These are phyloP conservation scores for Phytopythium montanum DNA, from an alignment of 352 stramenopile genomes.

Conservation along the genomic window DNA sequence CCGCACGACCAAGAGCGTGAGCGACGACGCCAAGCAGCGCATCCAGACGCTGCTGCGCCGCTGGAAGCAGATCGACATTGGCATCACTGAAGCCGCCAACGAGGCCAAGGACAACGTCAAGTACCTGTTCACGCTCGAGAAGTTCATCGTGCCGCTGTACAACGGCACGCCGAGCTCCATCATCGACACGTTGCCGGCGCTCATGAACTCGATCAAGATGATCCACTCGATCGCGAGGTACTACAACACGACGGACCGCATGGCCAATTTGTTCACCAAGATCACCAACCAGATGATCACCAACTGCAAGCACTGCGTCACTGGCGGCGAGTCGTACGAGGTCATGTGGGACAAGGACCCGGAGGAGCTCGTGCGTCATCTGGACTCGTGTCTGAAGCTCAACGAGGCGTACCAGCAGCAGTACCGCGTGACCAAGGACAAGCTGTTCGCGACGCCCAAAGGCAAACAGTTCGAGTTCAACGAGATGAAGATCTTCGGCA, in stretches of 20 bases:
- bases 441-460: conserved; percentile 93
- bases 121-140: conserved; percentile 98
- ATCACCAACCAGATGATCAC: conserved; percentile 99
- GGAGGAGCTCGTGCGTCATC: conserved; percentile 91
- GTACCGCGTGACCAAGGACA: conserved; percentile 97
- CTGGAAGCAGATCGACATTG: conserved; percentile 99
- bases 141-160: conserved; percentile 91
- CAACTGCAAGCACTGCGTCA: conserved; percentile 96
- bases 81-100: conserved; percentile 97
- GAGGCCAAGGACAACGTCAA: conserved; percentile 99
- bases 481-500: conserved; percentile 98
- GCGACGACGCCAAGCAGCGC: conserved; percentile 89
- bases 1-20: conserved; percentile 79
- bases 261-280: conserved; percentile 96
- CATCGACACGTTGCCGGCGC: conserved; percentile 96
- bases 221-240: conserved; percentile 99
- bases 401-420: conserved; percentile 99
- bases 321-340: conserved; percentile 76
- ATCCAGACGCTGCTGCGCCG: conserved; percentile 91
- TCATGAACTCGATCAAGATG: conserved; percentile 99
- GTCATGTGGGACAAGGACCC: conserved; percentile 95
- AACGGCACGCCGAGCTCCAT: conserved; percentile 95
- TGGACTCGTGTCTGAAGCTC: conserved; percentile 96
- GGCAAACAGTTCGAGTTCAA: conserved; percentile 99
- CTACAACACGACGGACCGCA: conserved; percentile 98